Evolutionary conservation across 352 stramenopile genomes (phyloP).

Genomic region (Phytophthora ramorum): DNA sequence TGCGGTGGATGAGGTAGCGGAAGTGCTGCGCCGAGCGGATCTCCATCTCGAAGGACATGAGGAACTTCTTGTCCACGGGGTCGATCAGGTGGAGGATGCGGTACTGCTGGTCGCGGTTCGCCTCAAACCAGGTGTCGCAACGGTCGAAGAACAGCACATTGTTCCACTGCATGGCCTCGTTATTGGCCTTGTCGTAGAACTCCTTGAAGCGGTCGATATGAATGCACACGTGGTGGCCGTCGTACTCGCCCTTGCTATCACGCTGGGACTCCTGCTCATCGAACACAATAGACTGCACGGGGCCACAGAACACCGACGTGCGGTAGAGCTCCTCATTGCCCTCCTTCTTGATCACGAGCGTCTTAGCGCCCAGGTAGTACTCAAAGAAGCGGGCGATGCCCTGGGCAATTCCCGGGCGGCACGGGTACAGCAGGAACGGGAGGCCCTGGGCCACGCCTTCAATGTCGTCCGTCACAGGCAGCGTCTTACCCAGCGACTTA

Average conservation of each 20-base stretch:
- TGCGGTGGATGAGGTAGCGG: conserved; percentile 71
- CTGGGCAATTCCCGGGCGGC: conserved; percentile 57
- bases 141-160: conserved; percentile 77
- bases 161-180: conserved; percentile 76
- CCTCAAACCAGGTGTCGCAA: conserved; percentile 70
- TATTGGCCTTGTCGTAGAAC: conserved; percentile 61
- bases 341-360: conserved; percentile 49
- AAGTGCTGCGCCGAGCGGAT: conserved; percentile 76
- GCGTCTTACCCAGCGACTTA: conserved; percentile 55
- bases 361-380: conserved; percentile 69
- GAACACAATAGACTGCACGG: conserved; percentile 70
- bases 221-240: conserved; percentile 80
- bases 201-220: conserved; percentile 78
- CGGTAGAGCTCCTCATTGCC: conserved; percentile 45
- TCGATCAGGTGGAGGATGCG: conserved; percentile 74
- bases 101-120: conserved; percentile 76
- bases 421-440: conserved; percentile 67
- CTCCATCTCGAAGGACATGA: conserved; percentile 77
- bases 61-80: conserved; percentile 64
- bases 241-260: conserved; percentile 69
- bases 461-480: conserved; percentile 54
- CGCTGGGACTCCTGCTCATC: conserved; percentile 61
- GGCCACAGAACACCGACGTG: conserved; percentile 58
- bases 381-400: conserved; percentile 78
- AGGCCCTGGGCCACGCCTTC: conserved; percentile 58